A percentile compares a stretch with the other conserved stretches of the same genome.
Conservation (phyloP, 352 stramenopile species). For the Peronospora destructor region DNA sequence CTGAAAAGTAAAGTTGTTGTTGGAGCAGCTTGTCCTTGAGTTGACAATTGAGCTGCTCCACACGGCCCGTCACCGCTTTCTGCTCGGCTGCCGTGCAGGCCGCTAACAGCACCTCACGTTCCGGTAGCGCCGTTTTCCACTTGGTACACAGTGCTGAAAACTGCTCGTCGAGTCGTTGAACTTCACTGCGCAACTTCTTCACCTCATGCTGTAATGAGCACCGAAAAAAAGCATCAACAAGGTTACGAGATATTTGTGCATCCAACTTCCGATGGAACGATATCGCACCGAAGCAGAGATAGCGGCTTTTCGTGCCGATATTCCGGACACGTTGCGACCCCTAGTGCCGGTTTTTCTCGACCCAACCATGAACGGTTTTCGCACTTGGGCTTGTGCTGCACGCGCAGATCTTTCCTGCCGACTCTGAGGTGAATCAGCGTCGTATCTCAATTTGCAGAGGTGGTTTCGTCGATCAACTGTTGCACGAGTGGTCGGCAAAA, state of each 20-base stretch:
- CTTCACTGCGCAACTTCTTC: conserved; percentile 37
- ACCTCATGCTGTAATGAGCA: conserved; percentile 38
- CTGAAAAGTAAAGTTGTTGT: conserved; percentile 52
- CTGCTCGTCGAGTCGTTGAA: conserved; percentile 27
- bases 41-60: conserved; percentile 41
- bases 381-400: background rate
- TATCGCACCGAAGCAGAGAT: conserved; percentile 23
- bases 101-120: conserved; percentile 29
- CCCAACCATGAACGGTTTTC: background rate
- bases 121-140: conserved; percentile 35
- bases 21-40: conserved; percentile 45
- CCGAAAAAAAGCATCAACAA: conserved; percentile 1
- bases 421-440: background rate
- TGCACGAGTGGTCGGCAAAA: conserved; percentile 4
- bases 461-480: background rate
- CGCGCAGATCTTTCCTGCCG: conserved; percentile 3
- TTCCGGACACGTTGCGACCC: conserved; percentile 9
- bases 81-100: conserved; percentile 48
- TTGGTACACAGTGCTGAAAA: conserved; percentile 34
- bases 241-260: conserved; percentile 2
- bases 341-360: conserved; percentile 4
- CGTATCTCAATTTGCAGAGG: background rate
- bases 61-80: conserved; percentile 36
- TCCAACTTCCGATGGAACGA: background rate
- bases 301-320: conserved; percentile 16